Base-by-base conservation (phyloP, 192 early-diverging fungal species). In the Umbelopsis vinacea region DNA sequence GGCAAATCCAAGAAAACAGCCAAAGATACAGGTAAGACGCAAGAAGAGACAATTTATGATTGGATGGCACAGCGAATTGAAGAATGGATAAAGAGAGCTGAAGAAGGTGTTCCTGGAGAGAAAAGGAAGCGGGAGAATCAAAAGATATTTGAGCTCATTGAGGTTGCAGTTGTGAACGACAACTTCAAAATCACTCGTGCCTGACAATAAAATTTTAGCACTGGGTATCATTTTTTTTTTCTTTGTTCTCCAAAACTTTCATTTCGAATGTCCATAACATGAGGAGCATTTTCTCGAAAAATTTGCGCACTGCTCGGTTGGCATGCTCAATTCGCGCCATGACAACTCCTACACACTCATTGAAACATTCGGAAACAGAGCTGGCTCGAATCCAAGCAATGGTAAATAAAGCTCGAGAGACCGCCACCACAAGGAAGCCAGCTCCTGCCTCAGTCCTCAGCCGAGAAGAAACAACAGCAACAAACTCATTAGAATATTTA, bases 151-250 rank as follows among this genome's bases (percentile, higher is more conserved):
- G 57, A 63, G 33, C 12, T 17, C 0, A 37, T 37, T 17, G 57
- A 63, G 3, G 35, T 63, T 8, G 11, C 15, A 19, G 33, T 63
- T 63, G 57, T 17, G 7, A 63, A 63, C 33, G 57, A 63, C 6
- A 14, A 0, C 35, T 63, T 29, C 29, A 63, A 63, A 37, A 26
- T 63, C 3, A n/a, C 48, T 37, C 26, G 33, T 37, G 26, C 57
- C 33, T 63, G 57, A 63, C 38, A 63, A 63, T 63, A 63, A 63
- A 63, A 63, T 19, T 57, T 57, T 63, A 33, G 37, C 29, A 63
- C 9, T n/a, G 3, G 29, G 29, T 29, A 29, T 19, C 33, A 37
- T 63, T 37, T 63, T 15, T 38, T 37, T 54, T 54, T 54, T 54
- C 53, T 54, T 54, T 54, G 53, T 54, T 54, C 53, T 54, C 40